These are phyloP conservation scores for Talaromyces thailandensis DNA, from an alignment of 495 filamentous ascomycete species.

Conservation along the genomic window DNA sequence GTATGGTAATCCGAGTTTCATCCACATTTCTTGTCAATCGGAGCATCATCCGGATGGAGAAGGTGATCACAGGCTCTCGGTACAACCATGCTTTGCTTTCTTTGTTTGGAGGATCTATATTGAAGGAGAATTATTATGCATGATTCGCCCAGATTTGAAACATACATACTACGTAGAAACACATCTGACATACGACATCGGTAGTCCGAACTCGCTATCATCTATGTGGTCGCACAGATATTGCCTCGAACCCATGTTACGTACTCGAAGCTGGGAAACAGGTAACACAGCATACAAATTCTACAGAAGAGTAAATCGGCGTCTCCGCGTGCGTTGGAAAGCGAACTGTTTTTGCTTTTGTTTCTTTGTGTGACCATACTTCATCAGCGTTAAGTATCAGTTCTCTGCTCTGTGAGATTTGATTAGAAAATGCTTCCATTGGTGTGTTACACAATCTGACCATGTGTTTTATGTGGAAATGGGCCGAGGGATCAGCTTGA, in stretches of 20 bases:
- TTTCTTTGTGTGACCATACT: not conserved
- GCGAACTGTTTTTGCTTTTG: not conserved
- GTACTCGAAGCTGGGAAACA: not conserved
- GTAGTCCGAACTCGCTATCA: not conserved
- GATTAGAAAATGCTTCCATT: not conserved
- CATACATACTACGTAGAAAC: not conserved
- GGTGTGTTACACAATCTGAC: not conserved
- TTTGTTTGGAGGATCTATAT: not conserved
- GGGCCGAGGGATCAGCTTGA: not conserved
- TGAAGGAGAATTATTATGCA: not conserved
- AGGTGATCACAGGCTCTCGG: not conserved
- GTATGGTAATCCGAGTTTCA: not conserved
- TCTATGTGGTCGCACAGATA: not conserved
- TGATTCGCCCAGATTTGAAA: not conserved
- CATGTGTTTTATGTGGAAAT: not conserved
- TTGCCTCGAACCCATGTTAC: not conserved
- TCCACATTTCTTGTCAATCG: not conserved
- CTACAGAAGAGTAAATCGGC: not conserved
- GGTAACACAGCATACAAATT: not conserved
- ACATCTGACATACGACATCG: not conserved
- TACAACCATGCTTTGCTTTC: not conserved
- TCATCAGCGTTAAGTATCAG: not conserved
- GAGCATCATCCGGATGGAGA: not conserved
- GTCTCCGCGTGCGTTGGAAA: not conserved
- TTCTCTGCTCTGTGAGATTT: not conserved